phyloP scores from a whole-genome alignment of 257 asterid genomes.

The Salvia miltiorrhiza region DNA sequence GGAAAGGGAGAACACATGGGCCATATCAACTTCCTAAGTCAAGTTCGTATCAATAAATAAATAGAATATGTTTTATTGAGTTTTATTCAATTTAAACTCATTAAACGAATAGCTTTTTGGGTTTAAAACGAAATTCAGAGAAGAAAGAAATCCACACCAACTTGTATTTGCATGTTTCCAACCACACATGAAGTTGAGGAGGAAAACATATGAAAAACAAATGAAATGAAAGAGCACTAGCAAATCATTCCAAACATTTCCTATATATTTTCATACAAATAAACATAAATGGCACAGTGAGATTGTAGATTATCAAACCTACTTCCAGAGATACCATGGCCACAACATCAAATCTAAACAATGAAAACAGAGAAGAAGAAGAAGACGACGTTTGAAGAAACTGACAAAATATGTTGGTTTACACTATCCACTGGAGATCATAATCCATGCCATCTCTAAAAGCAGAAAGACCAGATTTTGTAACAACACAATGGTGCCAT shows the following conservation, averaged over 20 bases:
- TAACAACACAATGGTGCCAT: slow-evolving; percentile 22
- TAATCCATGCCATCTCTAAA: slow-evolving; percentile 20
- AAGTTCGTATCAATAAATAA: too few relatives aligned
- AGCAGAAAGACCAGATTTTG: slow-evolving; percentile 14
- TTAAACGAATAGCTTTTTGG: too few relatives aligned
- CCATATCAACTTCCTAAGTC: not conserved
- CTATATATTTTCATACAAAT: not conserved
- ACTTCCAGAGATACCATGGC: slow-evolving; percentile 16
- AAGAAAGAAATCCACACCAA: too few relatives aligned
- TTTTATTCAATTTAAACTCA: too few relatives aligned
- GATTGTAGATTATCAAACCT: not conserved
- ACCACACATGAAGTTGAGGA: not conserved
- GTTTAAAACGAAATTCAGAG: too few relatives aligned
- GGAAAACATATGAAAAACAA: not conserved
- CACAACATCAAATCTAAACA: not conserved
- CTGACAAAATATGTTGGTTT: slow-evolving; percentile 2
- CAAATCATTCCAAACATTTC: slow-evolving; percentile 16
- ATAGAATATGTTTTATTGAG: too few relatives aligned
- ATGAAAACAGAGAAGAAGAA: not conserved
- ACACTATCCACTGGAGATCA: slow-evolving; percentile 23
- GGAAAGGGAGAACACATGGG: not conserved
- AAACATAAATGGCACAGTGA: not conserved
- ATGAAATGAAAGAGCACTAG: not conserved
- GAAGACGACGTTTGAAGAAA: too few relatives aligned
- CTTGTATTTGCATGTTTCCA: not conserved